Evolutionary conservation across 306 rosid species (phyloP), one percentile per base, ranked within the genome.

Genomic region (Canavalia ensiformis): DNA sequence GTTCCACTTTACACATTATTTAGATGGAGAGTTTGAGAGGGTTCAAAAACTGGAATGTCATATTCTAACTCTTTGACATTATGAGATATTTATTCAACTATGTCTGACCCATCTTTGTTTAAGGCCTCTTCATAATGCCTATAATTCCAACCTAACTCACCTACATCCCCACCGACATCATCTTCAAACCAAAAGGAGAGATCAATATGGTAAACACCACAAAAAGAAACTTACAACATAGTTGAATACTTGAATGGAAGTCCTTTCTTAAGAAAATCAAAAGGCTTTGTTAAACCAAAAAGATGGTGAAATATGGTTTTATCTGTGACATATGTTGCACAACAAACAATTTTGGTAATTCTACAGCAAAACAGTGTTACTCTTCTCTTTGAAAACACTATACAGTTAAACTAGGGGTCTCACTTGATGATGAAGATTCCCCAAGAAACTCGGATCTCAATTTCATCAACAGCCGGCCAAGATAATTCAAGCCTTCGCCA

Each of bases 401-500:
- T 41, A 85, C 76, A 47, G 62, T 70, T 72, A 81, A 62, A 44
- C 68, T 70, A 73, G 92, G 41, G 74, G 71, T 59, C 62, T 83
- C 86, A 34, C 41, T 82, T 9, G 89, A 66, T 1, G 90, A 72
- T 12, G 88, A 76, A 0, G 88, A 77, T 78, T 87, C 96, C 33
- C 93, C 89, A 25, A 90, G 89, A 89, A 95, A 90, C 89, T 93
- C 99, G 1, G 96, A 90, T 75, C 99, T 88, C 86, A 95, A 74
- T 76, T 87, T 92, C 98, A 95, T 95, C 83, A 95, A 81, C 2
- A 93, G 81, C 83, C 98, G 87, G 5, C 99, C 99, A 3, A 95
- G 90, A 87, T 91, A 90, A 60, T 95, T 95, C 50, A 95, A 86
- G 76, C 99, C 99, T 82, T 95, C 98, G 31, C 98, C 99, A 1